A percentile compares a stretch with the other conserved stretches of the same genome.
Evolutionary conservation across 177 flowering plant species (phyloP).

Genomic region (Tripterygium wilfordii): DNA sequence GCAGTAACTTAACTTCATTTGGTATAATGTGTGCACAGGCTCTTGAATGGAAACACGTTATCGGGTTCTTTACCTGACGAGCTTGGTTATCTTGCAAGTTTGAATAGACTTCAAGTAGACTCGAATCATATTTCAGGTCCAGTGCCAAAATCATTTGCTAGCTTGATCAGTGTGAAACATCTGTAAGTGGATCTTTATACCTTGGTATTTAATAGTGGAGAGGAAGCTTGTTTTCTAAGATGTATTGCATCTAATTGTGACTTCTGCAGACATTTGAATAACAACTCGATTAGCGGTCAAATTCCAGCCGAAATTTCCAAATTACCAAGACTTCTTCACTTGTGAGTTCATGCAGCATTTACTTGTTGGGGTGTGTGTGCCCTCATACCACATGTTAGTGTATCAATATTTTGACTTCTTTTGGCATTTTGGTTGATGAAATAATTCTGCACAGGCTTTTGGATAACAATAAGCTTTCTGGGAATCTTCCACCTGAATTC

Average conservation of each 20-base stretch:
- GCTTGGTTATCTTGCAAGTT: slow-evolving; percentile 50
- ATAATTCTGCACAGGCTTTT: slow-evolving; percentile 44
- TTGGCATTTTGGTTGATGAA: slow-evolving; percentile 1
- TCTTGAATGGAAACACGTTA: slow-evolving; percentile 63
- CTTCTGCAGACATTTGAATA: slow-evolving; percentile 85
- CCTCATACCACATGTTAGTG: no score
- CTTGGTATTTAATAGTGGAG: slow-evolving; percentile 7
- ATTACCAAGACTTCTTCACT: slow-evolving; percentile 49
- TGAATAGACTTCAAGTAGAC: slow-evolving; percentile 60
- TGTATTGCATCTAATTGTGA: background rate
- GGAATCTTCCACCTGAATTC: slow-evolving; percentile 66
- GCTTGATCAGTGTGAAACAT: slow-evolving; percentile 39
- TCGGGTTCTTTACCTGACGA: slow-evolving; percentile 70
- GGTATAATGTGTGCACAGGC: slow-evolving; percentile 31
- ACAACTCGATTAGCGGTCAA: slow-evolving; percentile 75
- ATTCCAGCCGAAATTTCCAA: slow-evolving; percentile 68
- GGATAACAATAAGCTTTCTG: slow-evolving; percentile 79
- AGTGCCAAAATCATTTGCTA: slow-evolving; percentile 62
- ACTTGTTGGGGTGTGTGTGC: no score
- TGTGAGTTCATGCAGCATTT: slow-evolving; percentile 47
- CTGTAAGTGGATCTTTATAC: slow-evolving; percentile 45
- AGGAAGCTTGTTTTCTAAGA: background rate
- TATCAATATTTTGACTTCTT: no score
- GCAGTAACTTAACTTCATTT: background rate
- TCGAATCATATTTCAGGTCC: slow-evolving; percentile 59